phyloP scores from a whole-genome alignment of 2,329 filamentous ascomycete genomes.

The Aspergillus quadricinctus region DNA sequence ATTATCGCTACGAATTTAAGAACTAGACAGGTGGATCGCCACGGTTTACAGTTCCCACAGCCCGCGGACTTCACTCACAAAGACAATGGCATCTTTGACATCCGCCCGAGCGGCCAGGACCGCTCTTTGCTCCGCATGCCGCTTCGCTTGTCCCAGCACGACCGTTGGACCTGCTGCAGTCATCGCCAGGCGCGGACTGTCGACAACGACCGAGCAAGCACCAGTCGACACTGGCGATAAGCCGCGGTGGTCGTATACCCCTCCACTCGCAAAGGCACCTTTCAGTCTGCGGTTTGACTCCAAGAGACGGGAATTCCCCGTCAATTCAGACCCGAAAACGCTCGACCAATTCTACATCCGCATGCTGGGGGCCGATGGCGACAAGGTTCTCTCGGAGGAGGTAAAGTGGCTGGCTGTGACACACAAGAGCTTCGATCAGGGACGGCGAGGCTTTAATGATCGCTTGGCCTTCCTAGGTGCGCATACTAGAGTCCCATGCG shows the following conservation, averaged over 20 bases:
- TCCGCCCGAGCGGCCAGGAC: conserved; percentile 39
- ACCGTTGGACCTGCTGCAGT: conserved; percentile 12
- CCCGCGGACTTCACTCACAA: conserved; percentile 12
- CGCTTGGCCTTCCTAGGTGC: conserved; percentile 82
- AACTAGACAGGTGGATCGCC: conserved; percentile 7
- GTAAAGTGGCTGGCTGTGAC: conserved; percentile 95
- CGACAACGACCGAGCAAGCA: conserved; percentile 25
- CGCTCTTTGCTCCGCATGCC: conserved; percentile 29
- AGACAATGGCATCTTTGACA: conserved; percentile 47
- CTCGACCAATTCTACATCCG: conserved; percentile 74
- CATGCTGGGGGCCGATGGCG: conserved; percentile 69
- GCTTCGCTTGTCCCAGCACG: conserved; percentile 18
- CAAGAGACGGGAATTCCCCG: conserved; percentile 46
- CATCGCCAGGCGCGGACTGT: conserved; percentile 22
- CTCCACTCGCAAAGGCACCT: conserved; percentile 64
- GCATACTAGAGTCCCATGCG: conserved; percentile 14
- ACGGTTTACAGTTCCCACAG: conserved; percentile 13
- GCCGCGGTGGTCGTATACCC: conserved; percentile 69
- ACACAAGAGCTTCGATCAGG: conserved; percentile 97
- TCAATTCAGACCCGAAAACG: conserved; percentile 70
- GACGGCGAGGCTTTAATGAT: conserved; percentile 89
- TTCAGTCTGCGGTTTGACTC: conserved; percentile 43
- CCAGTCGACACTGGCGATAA: conserved; percentile 31
- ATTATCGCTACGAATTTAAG: conserved; percentile 7
- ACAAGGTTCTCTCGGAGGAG: conserved; percentile 76